These are phyloP conservation scores for Kondoa malvinella DNA, from an alignment of 768 basidiomycete species.

Conservation along the genomic window DNA sequence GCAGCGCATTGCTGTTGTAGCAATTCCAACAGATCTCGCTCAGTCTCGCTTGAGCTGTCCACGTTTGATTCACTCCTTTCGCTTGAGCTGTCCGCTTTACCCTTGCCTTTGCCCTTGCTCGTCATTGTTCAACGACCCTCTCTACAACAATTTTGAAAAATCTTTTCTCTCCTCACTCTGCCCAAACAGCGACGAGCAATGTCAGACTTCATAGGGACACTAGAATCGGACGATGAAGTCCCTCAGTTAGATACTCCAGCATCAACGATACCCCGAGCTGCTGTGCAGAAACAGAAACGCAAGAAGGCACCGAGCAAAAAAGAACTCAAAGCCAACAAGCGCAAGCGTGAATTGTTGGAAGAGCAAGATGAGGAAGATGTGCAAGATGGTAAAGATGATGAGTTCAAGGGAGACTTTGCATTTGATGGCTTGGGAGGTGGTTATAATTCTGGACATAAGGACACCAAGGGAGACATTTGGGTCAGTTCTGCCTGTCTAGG, in stretches of 20 bases:
- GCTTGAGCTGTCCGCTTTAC: no score
- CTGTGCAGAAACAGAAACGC: not conserved
- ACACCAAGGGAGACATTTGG: slow-evolving; percentile 22
- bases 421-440: slow-evolving; percentile 27
- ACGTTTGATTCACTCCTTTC: not conserved
- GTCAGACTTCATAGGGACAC: slow-evolving; percentile 24
- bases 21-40: not conserved
- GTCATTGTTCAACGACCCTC: no score
- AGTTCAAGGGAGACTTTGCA: slow-evolving; percentile 15
- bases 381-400: slow-evolving; percentile 13
- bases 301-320: not conserved
- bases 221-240: slow-evolving; percentile 26
- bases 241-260: not conserved
- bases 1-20: not conserved
- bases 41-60: not conserved
- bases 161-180: not conserved
- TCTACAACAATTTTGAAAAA: no score
- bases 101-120: no score
- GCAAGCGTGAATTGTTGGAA: slow-evolving; percentile 14
- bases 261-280: not conserved
- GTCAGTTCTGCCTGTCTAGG: slow-evolving; percentile 6
- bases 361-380: slow-evolving; percentile 2
- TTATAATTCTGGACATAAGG: slow-evolving; percentile 11
- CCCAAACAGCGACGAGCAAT: slow-evolving; percentile 7
- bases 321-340: slow-evolving; percentile 12